These are phyloP conservation scores for Cladosporium colombiae DNA, from an alignment of 2,329 filamentous ascomycete genomes.

Conservation along the genomic window DNA sequence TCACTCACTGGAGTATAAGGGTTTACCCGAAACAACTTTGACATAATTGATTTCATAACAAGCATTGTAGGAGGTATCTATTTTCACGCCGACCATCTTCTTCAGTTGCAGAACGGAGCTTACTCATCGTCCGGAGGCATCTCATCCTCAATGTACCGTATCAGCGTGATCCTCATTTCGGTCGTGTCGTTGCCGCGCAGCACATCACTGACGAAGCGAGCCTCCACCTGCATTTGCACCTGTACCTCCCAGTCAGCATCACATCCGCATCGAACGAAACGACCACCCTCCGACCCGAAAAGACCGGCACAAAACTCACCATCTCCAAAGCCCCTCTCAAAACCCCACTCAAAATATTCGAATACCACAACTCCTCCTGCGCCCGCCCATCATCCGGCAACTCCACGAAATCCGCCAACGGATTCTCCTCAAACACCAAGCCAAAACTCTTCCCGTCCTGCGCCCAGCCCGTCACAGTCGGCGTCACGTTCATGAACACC, in stretches of 20 bases:
- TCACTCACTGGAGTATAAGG: background rate
- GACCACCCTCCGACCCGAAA: background rate
- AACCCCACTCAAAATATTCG: conserved; percentile 93
- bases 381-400: conserved; percentile 92
- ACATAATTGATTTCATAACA: background rate
- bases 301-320: conserved; percentile 55
- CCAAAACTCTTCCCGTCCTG: conserved; percentile 96
- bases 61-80: background rate
- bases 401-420: conserved; percentile 95
- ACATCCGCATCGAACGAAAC: background rate
- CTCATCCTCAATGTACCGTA: conserved; percentile 96
- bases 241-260: conserved; percentile 36
- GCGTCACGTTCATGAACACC: conserved; percentile 96
- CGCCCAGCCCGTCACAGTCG: conserved; percentile 92
- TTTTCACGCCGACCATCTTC: background rate
- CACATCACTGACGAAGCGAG: conserved; percentile 92
- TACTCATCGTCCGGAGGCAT: conserved; percentile 94
- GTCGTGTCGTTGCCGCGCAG: conserved; percentile 92
- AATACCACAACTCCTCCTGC: conserved; percentile 98
- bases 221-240: conserved; percentile 97
- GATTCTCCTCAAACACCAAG: conserved; percentile 94
- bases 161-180: conserved; percentile 90
- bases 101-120: background rate
- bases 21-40: background rate
- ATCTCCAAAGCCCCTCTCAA: conserved; percentile 90